Evolutionary conservation across 139 green algal genomes (phyloP), one percentile per base, ranked within the genome.

Genomic region (Chlamydomonas urium): DNA sequence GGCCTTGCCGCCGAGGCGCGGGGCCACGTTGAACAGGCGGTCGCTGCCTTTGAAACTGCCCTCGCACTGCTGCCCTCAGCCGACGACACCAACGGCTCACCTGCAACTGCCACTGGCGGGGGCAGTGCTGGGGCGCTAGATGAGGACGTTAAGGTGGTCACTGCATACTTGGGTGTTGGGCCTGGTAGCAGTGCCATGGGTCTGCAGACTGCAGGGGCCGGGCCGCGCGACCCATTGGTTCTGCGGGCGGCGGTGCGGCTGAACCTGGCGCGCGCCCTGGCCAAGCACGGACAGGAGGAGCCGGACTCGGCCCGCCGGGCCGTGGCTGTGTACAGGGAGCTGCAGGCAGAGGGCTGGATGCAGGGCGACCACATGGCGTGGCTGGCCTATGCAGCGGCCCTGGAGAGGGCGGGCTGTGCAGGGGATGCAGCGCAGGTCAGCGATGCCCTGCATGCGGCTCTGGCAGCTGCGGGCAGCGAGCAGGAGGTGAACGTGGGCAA

Each of bases 1-100:
- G 89, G 78, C 0, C 77, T 91, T 47, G 81, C 76, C 10, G 61
- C 50, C 28, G 87, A 93, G 74, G 81, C 82, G 26, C 71, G 82
- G 1, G 80, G 82, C 3, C 38, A 81, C 29, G 38, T 35, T 4
- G 31, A 34, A 0, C 72, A 60, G 0, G 83, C 88, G 0, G 74
- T 69, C 0, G 24, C 34, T 2, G 72, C 67, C 0, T 82, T 79
- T 48, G 23, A 26, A 2, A 67, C 69, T 6, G 74, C 74, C 0
- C 50, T 77, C n/a, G 59, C 56, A 6, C 75, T 89, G 66, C 72
- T 83, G 14, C 37, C 65, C 80, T n/a, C n/a, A n/a, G n/a, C n/a
- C n/a, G n/a, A n/a, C n/a, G n/a, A n/a, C n/a, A n/a, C n/a, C n/a
- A 10, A 63, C 53, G 34, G 33, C 68, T 26, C 26, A 36, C 29